Base-by-base conservation (phyloP, 2,329 filamentous ascomycete genomes). In the Daldinia sp. region DNA sequence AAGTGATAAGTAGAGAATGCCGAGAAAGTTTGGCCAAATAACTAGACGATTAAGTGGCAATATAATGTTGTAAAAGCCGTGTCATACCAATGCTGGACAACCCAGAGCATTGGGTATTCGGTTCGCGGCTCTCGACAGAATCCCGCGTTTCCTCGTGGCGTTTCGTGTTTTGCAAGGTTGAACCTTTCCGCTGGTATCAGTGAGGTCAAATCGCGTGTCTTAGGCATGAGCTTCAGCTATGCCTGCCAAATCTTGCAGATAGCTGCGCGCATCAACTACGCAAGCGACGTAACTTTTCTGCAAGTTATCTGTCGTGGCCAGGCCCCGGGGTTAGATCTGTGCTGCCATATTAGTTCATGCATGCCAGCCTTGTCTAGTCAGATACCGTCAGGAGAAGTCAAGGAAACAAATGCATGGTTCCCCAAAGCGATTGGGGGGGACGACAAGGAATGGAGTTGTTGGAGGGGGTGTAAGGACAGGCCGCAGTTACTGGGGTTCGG, bases 281-380 rank as follows among this genome's bases (percentile, higher is more conserved):
- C 61, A 62, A 64, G 45, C 61, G 50, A 68, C 63, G 64, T 64
- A 63, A 61, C 64, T 60, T 64, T n/a, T 59, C 62, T 67, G 65
- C 68, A 66, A 63, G 64, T 60, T 63, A 68, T 66, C 54, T 65
- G 54, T 65, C 25, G 66, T 69, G 63, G 55, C 55, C 61, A 59
- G 57, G 56, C 55, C 58, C 64, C 54, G 35, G 59, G 62, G 47
- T 65, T 49, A 35, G 63, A 63, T 68, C 64, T 71, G 63, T 69
- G 58, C 62, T 63, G 55, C 64, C 62, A 57, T 66, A 61, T 70
- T 66, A 71, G 68, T 70, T 67, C 63, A 70, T 68, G 70, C 68
- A 68, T 63, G 63, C 63, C 61, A 66, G 58, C 61, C 63, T 63
- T 59, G 66, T 61, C 64, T 63, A 63, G 64, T 65, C 35, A 65